Evolutionary conservation across 257 asterid species (phyloP), one percentile per base, ranked within the genome.

Genomic region (Solanum arcanum): DNA sequence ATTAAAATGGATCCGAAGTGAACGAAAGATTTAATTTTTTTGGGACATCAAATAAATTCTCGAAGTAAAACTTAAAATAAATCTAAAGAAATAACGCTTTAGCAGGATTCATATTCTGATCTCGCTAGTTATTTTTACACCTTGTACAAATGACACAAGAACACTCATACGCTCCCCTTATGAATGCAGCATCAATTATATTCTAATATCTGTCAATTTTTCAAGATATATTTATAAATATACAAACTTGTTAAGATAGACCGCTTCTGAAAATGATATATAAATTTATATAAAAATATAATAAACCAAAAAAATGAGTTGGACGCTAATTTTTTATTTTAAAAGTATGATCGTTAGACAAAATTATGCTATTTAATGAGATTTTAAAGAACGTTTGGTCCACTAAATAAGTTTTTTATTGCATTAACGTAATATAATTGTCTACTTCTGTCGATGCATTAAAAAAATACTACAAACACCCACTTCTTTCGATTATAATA

Each of bases 1-100:
- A 23, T 10, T 7, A 56, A 56, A 52, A 52, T 0, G 1, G 10
- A 52, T 0, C 4, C 0, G 60, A 52, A 52, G 9, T 0, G 2
- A 52, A 16, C 1, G 0, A 21, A 16, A 0, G 0, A 52, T 52
- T 16, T 0, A 33, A 33, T 3, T 33, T 33, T 33, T 33, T 33
- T 33, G 1, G 4, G 0, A 21, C 10, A 52, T 16, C 10, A 16
- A 52, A 16, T 52, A 16, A 6, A 1, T 16, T 52, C 23, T 52
- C 3, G 16, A 52, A 52, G 62, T 3, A 52, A 52, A 52, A 52
- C 2, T 52, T 52, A 52, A 52, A 52, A 16, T 52, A 52, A 52
- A 52, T 0, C 18, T 52, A 52, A 52, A 52, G 23, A 52, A 52
- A 52, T 52, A 52, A 16, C 4, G 4, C 1, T 52, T 52, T 16